Evolutionary conservation across 2,329 filamentous ascomycete genomes (phyloP), one percentile per base, ranked within the genome.

Genomic region (Beauveria caledonica): DNA sequence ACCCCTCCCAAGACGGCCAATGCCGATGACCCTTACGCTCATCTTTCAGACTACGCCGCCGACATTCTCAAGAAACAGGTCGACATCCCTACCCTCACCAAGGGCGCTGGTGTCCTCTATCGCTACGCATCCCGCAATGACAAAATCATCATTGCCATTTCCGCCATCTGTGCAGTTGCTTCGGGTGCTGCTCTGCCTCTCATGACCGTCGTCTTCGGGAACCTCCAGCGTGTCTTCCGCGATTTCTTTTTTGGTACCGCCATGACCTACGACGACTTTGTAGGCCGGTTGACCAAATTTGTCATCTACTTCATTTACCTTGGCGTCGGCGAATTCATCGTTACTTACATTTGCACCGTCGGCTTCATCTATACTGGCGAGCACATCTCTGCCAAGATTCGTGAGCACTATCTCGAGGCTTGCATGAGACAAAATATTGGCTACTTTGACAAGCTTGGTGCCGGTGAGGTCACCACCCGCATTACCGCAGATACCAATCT

Each of bases 401-500:
- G 92, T 62, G 84, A 90, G 70, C 82, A 90, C 66, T 97, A 97
- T 68, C 82, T 99, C 7, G 82, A 86, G 66, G 90, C 89, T 64
- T 92, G 92, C 69, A 78, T 96, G 77, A 85, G 85, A 63, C 92
- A 96, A 71, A 96, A 96, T 71, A 93, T 96, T 71, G 92, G 85
- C 50, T 96, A 90, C 73, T 96, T 95, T 74, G 94, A 97, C 73
- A 94, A 94, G 69, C 81, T 96, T 15, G 93, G 92, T 56, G 89
- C 92, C 39, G 92, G 93, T 62, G 94, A 97, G 74, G 90, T 97
- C 63, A 96, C 92, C 0, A 96, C 92, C 1, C 87, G 92, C 64
- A 96, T 97, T 67, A 97, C 93, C 0, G 88, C 92, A 11, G 93
- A 97, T 72, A 96, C 91, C 49, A 97, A 96, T 68, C 78, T 96